Evolutionary conservation across 2,329 filamentous ascomycete genomes (phyloP), one percentile per base, ranked within the genome.

Genomic region (Lomentospora prolificans): DNA sequence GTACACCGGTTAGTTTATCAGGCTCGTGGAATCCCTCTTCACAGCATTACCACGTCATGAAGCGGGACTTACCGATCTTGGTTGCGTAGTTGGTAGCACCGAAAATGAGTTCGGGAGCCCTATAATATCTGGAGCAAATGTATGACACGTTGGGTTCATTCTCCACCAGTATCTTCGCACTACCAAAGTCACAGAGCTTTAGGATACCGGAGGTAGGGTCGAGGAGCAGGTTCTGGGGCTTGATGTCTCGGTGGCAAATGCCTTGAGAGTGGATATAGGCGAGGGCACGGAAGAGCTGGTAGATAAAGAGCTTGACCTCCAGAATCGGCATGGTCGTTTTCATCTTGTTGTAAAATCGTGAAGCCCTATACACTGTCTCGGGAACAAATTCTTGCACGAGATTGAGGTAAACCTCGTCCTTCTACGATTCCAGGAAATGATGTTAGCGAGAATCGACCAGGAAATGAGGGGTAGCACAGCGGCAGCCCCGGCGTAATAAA

Each of bases 71-170:
- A 99, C 94, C 94, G 71, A 99, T 99, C 79, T 99, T 99, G 64
- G 94, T 97, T 57, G 94, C 97, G 77, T 99, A 99, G 76, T 99
- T 99, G 54, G 94, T 99, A 39, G 94, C 94, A 63, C 94, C 94
- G 67, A 99, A 99, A 67, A 99, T 99, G 69, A 99, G 80, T 72
- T 99, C 94, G 1, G 94, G 94, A 52, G 94, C 94, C 67, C 94
- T 87, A 78, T 99, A 99, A 79, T 99, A 99, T 66, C 94, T 85
- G 59, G 94, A 99, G 78, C 94, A 99, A 67, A 99, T 99, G 80
- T 99, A 99, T 54, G 94, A 99, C 55, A 99, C 94, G 64, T 99
- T 99, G 55, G 94, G 94, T 78, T 99, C 94, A 66, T 97, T 96
- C 75, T 96, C 92, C 55, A 99, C 90, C 62, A 99, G 76, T 61